These are phyloP conservation scores for Yamadazyma friedrichii DNA, from an alignment of 1,139 yeast species.

Conservation along the genomic window DNA sequence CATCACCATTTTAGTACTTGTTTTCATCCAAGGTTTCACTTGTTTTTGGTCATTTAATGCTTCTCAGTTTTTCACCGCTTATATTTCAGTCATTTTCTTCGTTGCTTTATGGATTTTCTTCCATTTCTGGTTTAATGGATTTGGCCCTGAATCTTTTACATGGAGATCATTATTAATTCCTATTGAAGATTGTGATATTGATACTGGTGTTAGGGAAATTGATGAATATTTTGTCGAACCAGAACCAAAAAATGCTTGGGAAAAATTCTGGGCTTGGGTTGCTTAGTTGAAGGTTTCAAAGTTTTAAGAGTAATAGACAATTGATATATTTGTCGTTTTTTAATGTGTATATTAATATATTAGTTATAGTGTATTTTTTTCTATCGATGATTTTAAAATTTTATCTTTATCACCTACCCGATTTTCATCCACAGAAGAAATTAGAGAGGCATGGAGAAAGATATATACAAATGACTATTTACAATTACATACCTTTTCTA, in stretches of 20 bases:
- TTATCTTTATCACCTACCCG: no score
- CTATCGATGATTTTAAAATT: no score
- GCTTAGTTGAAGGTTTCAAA: conserved; percentile 3
- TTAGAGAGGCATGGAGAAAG: no score
- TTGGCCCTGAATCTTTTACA: conserved; percentile 30
- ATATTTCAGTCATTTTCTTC: conserved; percentile 60
- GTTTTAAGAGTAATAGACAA: no score
- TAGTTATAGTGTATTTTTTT: no score
- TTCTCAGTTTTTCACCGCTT: conserved; percentile 61
- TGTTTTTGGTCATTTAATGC: conserved; percentile 58
- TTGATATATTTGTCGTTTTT: no score
- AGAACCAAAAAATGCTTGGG: conserved; percentile 51
- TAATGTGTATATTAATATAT: no score
- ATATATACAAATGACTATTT: conserved; percentile 1
- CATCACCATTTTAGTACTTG: conserved; percentile 49
- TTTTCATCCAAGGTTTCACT: conserved; percentile 68
- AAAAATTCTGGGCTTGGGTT: conserved; percentile 45
- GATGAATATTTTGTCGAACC: conserved; percentile 56
- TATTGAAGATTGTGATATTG: conserved; percentile 59
- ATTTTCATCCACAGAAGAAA: no score
- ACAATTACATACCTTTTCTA: conserved; percentile 62
- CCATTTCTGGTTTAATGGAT: conserved; percentile 49
- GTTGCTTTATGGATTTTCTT: conserved; percentile 49
- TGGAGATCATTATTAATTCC: conserved; percentile 37
- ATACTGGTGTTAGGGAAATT: conserved; percentile 56